A percentile compares a stretch with the other conserved stretches of the same genome.
These are phyloP conservation scores for Rosa hybrid DNA, from an alignment of 331 rosid genomes.

Conservation along the genomic window DNA sequence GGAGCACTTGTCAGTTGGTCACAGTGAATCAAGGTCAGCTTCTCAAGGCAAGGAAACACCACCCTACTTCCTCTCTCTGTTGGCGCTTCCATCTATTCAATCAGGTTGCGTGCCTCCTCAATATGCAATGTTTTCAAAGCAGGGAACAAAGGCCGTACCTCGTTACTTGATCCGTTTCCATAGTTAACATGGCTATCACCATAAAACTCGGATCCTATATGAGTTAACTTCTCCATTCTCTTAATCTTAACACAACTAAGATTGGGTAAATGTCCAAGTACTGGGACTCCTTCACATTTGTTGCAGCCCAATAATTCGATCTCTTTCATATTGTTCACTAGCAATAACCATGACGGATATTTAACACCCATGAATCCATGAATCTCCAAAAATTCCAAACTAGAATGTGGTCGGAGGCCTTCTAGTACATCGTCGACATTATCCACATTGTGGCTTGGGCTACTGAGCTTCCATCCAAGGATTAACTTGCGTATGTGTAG, in stretches of 20 bases:
- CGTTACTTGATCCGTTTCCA: neutral
- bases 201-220: neutral
- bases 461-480: neutral
- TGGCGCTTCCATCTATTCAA: too few relatives aligned
- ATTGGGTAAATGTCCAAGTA: neutral
- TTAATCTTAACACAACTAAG: neutral
- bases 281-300: neutral
- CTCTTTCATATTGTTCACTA: neutral
- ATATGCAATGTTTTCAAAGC: too few relatives aligned
- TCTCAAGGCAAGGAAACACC: too few relatives aligned
- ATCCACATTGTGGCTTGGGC: neutral
- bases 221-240: neutral
- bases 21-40: too few relatives aligned
- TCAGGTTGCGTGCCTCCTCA: too few relatives aligned
- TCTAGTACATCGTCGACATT: neutral
- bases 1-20: too few relatives aligned
- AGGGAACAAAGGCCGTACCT: too few relatives aligned
- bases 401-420: neutral
- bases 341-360: neutral
- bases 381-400: neutral
- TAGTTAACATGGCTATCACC: neutral
- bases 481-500: neutral
- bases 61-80: too few relatives aligned
- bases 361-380: neutral
- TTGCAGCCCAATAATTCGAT: neutral